phyloP scores from a whole-genome alignment of 495 filamentous ascomycete species.

The Eremomyces bilateralis region DNA sequence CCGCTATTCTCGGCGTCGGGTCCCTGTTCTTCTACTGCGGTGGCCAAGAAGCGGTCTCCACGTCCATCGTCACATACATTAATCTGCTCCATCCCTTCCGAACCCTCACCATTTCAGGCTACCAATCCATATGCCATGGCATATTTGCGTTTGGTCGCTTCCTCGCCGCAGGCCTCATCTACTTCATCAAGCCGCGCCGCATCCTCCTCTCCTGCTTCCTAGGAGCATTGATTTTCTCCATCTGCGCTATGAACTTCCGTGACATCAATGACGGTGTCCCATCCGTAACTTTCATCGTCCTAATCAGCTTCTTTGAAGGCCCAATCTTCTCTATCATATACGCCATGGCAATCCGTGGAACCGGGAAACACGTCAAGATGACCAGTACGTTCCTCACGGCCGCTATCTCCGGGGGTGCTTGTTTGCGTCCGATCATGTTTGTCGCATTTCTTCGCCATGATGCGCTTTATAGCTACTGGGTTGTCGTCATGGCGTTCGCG shows the following conservation, averaged over 20 bases:
- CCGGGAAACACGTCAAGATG: slow-evolving; percentile 37
- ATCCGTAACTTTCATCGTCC: slow-evolving; percentile 22
- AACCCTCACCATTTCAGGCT: slow-evolving; percentile 17
- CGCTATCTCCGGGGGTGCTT: slow-evolving; percentile 33
- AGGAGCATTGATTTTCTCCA: slow-evolving; percentile 31
- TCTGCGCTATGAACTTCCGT: slow-evolving; percentile 33
- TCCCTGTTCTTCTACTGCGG: slow-evolving; percentile 46
- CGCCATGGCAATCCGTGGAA: slow-evolving; percentile 35
- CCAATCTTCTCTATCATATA: slow-evolving; percentile 40
- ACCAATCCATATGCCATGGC: slow-evolving; percentile 32
- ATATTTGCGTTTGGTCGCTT: slow-evolving; percentile 44
- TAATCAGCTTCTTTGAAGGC: slow-evolving; percentile 38
- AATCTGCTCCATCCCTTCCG: slow-evolving; percentile 16
- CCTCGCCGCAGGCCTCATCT: slow-evolving; percentile 29
- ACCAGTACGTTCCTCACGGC: slow-evolving; percentile 30
- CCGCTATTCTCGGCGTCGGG: slow-evolving; percentile 32
- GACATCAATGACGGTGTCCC: slow-evolving; percentile 22
- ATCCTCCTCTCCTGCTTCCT: slow-evolving; percentile 35
- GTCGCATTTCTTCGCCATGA: no score
- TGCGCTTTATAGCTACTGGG: no score
- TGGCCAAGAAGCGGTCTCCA: slow-evolving; percentile 37
- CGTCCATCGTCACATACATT: slow-evolving; percentile 24
- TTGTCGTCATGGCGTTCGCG: no score
- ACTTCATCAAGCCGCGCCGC: slow-evolving; percentile 38
- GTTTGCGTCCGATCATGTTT: slow-evolving; percentile 33